phyloP scores from a whole-genome alignment of 768 basidiomycete genomes.

The Suillus spraguei region DNA sequence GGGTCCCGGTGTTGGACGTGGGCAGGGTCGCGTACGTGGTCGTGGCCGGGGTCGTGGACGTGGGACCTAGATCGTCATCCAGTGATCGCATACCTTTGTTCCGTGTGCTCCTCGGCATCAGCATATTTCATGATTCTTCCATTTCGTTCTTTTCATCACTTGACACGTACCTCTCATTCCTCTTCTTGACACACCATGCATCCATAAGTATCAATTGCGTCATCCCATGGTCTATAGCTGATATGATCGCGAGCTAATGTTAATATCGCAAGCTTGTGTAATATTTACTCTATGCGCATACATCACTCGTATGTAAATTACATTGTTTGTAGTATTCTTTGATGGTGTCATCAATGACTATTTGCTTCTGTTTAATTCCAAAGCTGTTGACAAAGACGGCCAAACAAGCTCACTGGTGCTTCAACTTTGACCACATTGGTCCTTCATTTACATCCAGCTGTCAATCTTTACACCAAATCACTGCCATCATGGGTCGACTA shows the following conservation, averaged over 20 bases:
- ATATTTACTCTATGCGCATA: constrained; percentile 18
- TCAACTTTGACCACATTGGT: constrained; percentile 4
- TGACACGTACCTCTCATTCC: constrained; percentile 24
- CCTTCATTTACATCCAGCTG: constrained; percentile 3
- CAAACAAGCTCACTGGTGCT: constrained; percentile 24
- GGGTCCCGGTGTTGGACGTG: constrained; percentile 34
- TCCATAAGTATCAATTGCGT: constrained; percentile 16
- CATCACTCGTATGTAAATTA: constrained; percentile 14
- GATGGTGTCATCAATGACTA: constrained; percentile 10
- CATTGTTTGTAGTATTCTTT: neutral
- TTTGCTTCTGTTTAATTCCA: constrained; percentile 29
- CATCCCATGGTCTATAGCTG: constrained; percentile 3
- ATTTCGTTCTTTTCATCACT: constrained; percentile 18
- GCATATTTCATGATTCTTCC: constrained; percentile 12
- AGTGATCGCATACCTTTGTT: neutral
- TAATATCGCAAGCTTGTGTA: constrained; percentile 10
- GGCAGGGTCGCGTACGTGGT: constrained; percentile 37
- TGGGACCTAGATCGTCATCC: constrained; percentile 25
- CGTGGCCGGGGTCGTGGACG: constrained; percentile 44
- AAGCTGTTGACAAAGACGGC: constrained; percentile 28
- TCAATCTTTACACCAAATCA: constrained; percentile 7
- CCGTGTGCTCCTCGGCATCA: constrained; percentile 14
- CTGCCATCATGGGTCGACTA: constrained; percentile 79
- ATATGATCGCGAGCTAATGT: constrained; percentile 7
- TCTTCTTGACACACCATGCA: constrained; percentile 26